Evolutionary conservation across 345 rosid species (phyloP), one percentile per base, ranked within the genome.

Genomic region (Excoecaria cochinchinensis): DNA sequence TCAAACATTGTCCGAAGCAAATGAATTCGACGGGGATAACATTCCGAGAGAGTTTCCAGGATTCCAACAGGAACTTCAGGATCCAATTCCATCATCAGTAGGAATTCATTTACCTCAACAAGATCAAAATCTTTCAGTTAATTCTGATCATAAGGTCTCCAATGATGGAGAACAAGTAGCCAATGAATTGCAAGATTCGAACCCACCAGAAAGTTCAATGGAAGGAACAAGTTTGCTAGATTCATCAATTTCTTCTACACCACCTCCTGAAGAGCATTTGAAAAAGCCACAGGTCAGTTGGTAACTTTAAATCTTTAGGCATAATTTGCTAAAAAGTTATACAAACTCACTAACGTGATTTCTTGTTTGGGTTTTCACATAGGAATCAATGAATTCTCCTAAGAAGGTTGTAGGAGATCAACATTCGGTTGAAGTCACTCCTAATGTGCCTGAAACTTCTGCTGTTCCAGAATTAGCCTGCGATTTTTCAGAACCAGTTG

Each of bases 221-320:
- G 77, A 72, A 68, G 50, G 58, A 44, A 12, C 60, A 22, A 60
- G n/a, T 1, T 17, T 39, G 58, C 69, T 17, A 25, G 71, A 63
- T 36, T 81, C 74, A 31, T 25, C 80, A 1, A 36, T 42, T 48
- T 42, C 64, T 77, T 72, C 60, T 40, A 7, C n/a, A 57, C 69
- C 71, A 25, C 44, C 48, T 75, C 59, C 38, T 52, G 82, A 82
- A 68, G 74, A 21, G 72, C 16, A 52, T 78, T 56, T 76, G 46
- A 47, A 73, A 25, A 64, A 69, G 60, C 78, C 69, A 46, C 84
- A 86, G 90, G 93, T 89, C 15, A 77, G 84, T 78, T 69, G 55
- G 39, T 75, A 64, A 42, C 39, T 59, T 21, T 3, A 44, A 14
- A 25, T 31, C 31, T 1, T 31, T 31, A 31, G 1, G 40, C 51